phyloP scores from a whole-genome alignment of 148 eudicot genomes.

The Dysphania ambrosioides region DNA sequence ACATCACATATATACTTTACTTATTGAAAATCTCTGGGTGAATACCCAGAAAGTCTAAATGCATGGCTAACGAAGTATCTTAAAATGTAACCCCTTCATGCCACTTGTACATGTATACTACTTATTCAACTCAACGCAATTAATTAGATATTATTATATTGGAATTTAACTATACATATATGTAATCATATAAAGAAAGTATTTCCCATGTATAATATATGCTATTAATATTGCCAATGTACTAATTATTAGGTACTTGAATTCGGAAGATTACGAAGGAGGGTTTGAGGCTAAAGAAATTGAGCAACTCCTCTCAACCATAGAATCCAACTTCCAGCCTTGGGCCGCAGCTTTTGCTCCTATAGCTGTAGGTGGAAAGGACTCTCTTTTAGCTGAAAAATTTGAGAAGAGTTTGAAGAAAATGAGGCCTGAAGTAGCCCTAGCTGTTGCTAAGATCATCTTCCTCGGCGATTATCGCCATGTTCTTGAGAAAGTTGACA shows the following conservation, averaged over 20 bases:
- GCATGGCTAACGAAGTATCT: too few species aligned
- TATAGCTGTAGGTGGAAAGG: constrained; percentile 43
- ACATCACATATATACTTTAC: too few species aligned
- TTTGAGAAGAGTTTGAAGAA: constrained; percentile 44
- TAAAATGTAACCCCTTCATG: too few species aligned
- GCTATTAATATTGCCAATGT: background rate
- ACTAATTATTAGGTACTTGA: constrained; percentile 47
- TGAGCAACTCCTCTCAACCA: constrained; percentile 51
- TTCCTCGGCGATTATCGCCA: constrained; percentile 59
- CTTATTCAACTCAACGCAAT: too few species aligned
- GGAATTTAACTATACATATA: too few species aligned
- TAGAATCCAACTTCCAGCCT: constrained; percentile 43
- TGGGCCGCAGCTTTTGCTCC: constrained; percentile 70
- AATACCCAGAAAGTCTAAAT: too few species aligned
- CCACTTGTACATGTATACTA: too few species aligned
- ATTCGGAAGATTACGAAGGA: constrained; percentile 78
- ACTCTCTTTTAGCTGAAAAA: constrained; percentile 31
- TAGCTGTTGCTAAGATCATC: constrained; percentile 56
- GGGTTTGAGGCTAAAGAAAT: constrained; percentile 59
- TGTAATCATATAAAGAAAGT: too few species aligned
- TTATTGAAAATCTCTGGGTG: too few species aligned
- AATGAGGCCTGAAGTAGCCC: constrained; percentile 60
- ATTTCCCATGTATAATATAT: too few species aligned
- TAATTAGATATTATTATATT: too few species aligned
- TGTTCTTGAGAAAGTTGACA: constrained; percentile 52